A percentile compares a stretch with the other conserved stretches of the same genome.
These are phyloP conservation scores for Wickerhamiella kurtzmanii DNA, from an alignment of 805 yeast species.

Conservation along the genomic window DNA sequence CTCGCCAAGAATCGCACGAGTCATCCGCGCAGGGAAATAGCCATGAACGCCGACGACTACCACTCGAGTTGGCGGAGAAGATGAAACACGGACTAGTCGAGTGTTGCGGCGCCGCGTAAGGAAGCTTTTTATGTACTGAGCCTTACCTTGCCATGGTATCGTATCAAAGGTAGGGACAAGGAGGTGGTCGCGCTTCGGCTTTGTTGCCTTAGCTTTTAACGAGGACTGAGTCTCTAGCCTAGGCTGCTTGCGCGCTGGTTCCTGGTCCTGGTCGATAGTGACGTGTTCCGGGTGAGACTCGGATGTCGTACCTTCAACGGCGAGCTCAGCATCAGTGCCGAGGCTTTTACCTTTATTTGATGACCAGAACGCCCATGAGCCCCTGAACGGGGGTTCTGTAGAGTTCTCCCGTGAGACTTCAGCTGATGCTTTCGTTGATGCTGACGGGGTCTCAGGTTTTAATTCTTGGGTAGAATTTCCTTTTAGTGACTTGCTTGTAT, in stretches of 20 bases:
- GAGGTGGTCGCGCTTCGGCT: neutral
- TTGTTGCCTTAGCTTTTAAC: neutral
- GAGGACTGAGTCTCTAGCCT: too few species aligned
- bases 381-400: neutral
- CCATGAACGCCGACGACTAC: conserved; percentile 92
- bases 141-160: conserved; percentile 1
- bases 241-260: neutral
- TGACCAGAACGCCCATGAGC: neutral
- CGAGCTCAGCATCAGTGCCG: neutral
- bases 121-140: conserved; percentile 1
- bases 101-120: conserved; percentile 4
- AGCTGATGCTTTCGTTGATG: too few species aligned
- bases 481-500: too few species aligned
- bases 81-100: conserved; percentile 16
- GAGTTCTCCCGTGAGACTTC: too few species aligned
- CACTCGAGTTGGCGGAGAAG: conserved; percentile 36
- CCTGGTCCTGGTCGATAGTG: neutral
- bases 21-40: conserved; percentile 77
- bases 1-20: conserved; percentile 79
- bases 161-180: neutral
- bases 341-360: neutral
- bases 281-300: neutral
- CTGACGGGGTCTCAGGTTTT: too few species aligned
- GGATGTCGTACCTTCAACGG: neutral
- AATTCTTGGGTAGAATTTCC: too few species aligned